Conservation (phyloP, 768 basidiomycete species). For the Rubroboletus pulcherrimus region DNA sequence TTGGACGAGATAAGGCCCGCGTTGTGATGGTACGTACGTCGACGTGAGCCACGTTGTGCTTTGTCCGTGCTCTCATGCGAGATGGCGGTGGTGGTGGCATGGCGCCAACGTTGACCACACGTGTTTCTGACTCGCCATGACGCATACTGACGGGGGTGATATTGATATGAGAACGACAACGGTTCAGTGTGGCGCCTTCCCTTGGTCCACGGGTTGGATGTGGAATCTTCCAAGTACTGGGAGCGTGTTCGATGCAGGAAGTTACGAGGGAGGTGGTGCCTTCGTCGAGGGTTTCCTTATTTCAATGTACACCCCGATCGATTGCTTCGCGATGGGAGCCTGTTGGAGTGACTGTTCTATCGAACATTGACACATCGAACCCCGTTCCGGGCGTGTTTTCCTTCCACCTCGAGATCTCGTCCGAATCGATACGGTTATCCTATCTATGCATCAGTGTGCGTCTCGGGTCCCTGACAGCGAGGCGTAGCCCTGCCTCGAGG, state of each 20-base stretch:
- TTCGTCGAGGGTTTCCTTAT: background rate
- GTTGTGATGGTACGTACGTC: background rate
- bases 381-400: background rate
- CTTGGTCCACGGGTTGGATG: background rate
- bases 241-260: background rate
- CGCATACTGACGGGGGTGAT: background rate
- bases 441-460: background rate
- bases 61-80: background rate
- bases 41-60: background rate
- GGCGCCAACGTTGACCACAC: slow-evolving; percentile 16
- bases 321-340: background rate
- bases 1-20: background rate
- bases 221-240: background rate
- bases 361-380: background rate
- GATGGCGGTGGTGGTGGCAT: background rate
- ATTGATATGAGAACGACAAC: background rate
- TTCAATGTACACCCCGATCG: background rate
- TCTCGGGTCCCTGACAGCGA: slow-evolving; percentile 8
- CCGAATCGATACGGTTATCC: slow-evolving; percentile 1
- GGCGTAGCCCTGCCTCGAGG: slow-evolving; percentile 15
- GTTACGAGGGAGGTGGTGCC: background rate
- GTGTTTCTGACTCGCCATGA: slow-evolving; percentile 14
- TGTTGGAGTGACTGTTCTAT: background rate
- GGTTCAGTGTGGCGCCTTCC: background rate
- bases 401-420: background rate